Evolutionary conservation across 83 land plant genomes (phyloP).

Genomic region (Isoetes engelmannii): DNA sequence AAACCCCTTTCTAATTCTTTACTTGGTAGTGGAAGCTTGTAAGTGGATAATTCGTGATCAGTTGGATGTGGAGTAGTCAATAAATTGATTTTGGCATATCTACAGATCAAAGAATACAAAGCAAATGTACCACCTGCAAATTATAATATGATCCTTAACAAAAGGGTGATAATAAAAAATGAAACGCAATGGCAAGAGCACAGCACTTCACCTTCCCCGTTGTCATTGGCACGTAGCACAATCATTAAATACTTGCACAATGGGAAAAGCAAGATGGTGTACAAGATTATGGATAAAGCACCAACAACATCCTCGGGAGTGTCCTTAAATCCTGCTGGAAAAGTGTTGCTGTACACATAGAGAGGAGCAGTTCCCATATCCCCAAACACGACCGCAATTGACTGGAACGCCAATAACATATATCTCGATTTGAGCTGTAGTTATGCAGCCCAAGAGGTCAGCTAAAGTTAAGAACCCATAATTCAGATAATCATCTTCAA

Average conservation of each 20-base stretch:
- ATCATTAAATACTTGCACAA: constrained; percentile 27
- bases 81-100: constrained; percentile 70
- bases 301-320: constrained; percentile 19
- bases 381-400: constrained; percentile 29
- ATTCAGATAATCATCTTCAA: neutral
- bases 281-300: constrained; percentile 29
- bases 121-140: constrained; percentile 78
- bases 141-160: no score
- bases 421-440: neutral
- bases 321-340: constrained; percentile 3
- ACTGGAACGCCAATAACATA: constrained; percentile 24
- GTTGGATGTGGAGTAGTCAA: constrained; percentile 64
- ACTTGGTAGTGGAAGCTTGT: constrained; percentile 59
- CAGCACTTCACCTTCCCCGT: constrained; percentile 25
- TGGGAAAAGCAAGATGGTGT: constrained; percentile 25
- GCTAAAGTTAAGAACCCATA: neutral
- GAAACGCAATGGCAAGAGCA: no score
- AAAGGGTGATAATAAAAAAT: no score
- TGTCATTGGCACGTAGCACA: constrained; percentile 35
- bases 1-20: constrained; percentile 71
- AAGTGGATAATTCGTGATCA: constrained; percentile 74
- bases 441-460: neutral
- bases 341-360: constrained; percentile 28
- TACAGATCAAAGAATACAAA: constrained; percentile 60
- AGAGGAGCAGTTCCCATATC: constrained; percentile 32